These are phyloP conservation scores for Oryza nivara DNA, from an alignment of 176 grass and related monocot genomes.

Conservation along the genomic window DNA sequence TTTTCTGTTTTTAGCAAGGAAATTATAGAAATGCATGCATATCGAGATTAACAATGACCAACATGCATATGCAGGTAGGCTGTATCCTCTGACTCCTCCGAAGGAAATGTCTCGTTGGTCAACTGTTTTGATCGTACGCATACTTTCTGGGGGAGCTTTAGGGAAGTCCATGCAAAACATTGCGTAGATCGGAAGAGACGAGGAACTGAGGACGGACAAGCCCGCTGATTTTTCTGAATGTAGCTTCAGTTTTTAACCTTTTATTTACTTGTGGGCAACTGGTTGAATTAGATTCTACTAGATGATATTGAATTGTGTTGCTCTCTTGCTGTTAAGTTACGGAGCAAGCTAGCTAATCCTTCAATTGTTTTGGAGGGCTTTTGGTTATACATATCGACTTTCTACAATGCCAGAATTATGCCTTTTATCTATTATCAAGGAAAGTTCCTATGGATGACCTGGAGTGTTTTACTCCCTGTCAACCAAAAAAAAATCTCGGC, in stretches of 20 bases:
- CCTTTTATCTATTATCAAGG: too few species aligned
- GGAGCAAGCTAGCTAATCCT: too few species aligned
- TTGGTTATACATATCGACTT: too few species aligned
- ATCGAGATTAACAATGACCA: neutral
- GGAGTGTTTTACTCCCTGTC: too few species aligned
- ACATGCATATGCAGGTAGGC: neutral
- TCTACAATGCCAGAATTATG: too few species aligned
- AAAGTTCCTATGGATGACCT: too few species aligned
- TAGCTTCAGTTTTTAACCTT: neutral
- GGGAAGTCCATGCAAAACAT: neutral
- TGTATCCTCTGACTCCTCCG: neutral
- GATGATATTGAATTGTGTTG: too few species aligned
- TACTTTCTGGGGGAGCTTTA: neutral
- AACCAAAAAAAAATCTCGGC: too few species aligned
- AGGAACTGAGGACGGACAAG: neutral
- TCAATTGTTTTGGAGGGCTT: too few species aligned
- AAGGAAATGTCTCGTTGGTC: neutral
- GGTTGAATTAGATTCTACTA: too few species aligned
- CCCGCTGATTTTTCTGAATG: neutral
- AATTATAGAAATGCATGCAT: neutral
- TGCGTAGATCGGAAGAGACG: neutral
- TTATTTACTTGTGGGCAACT: neutral
- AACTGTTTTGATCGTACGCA: constrained; percentile 1
- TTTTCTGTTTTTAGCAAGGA: neutral
- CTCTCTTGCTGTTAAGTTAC: too few species aligned